A percentile compares a stretch with the other conserved stretches of the same genome.
Evolutionary conservation across 1,139 yeast species (phyloP).

Genomic region (Saccharomycopsis crataegensis): DNA sequence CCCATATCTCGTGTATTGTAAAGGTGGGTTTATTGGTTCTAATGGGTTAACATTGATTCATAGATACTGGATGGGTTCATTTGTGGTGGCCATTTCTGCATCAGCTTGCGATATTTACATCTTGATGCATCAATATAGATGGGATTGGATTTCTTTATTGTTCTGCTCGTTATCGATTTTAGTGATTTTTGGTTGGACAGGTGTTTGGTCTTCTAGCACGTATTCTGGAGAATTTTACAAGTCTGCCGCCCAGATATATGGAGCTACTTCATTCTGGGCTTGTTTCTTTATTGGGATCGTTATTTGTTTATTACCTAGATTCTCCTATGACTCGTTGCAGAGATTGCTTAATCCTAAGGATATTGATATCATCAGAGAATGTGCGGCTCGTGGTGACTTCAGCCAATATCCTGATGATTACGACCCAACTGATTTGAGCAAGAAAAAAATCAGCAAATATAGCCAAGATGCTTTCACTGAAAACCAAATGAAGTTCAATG

Average conservation of each 20-base stretch:
- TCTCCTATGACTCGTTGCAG: conserved; percentile 54
- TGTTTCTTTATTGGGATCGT: conserved; percentile 64
- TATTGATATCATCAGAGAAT: conserved; percentile 80
- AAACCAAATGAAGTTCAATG: conserved; percentile 2
- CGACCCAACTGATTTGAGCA: conserved; percentile 57
- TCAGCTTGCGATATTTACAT: conserved; percentile 76
- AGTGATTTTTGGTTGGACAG: conserved; percentile 79
- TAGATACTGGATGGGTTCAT: conserved; percentile 78
- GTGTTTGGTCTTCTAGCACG: conserved; percentile 67
- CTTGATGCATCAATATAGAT: conserved; percentile 73
- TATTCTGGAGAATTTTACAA: conserved; percentile 66
- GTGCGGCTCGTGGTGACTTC: conserved; percentile 52
- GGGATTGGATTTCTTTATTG: conserved; percentile 84
- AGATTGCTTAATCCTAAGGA: conserved; percentile 68
- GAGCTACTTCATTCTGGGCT: conserved; percentile 75
- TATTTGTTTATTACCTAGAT: conserved; percentile 71
- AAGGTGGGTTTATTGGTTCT: conserved; percentile 47
- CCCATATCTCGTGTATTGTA: conserved; percentile 65
- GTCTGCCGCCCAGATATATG: conserved; percentile 69
- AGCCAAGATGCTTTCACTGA: conserved; percentile 1
- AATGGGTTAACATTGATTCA: conserved; percentile 71
- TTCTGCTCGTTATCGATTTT: conserved; percentile 59
- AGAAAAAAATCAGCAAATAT: conserved; percentile 32
- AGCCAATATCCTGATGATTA: conserved; percentile 49
- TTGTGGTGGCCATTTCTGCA: conserved; percentile 73